A percentile compares a stretch with the other conserved stretches of the same genome.
Evolutionary conservation across 345 rosid species (phyloP).

Genomic region (Trapa incisa): DNA sequence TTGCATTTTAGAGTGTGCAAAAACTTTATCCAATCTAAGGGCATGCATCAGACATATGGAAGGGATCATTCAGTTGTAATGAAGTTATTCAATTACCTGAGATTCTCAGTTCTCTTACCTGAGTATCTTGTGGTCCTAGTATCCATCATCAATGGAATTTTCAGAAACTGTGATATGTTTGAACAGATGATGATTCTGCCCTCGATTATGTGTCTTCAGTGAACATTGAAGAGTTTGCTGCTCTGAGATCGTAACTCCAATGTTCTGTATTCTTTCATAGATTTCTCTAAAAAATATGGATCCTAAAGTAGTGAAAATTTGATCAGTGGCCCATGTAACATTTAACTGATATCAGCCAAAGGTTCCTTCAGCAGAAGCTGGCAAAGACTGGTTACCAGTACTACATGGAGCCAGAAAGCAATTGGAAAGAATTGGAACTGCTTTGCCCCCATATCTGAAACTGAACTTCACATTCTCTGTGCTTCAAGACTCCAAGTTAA

Average conservation of each 20-base stretch:
- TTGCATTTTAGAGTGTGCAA: not conserved
- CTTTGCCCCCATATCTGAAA: conserved; percentile 15
- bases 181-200: conserved; percentile 43
- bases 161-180: conserved; percentile 63
- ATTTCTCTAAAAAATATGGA: conserved; percentile 74
- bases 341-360: conserved; percentile 57
- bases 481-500: conserved; percentile 28
- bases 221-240: conserved; percentile 55
- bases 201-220: conserved; percentile 38
- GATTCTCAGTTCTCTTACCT: not conserved
- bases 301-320: conserved; percentile 69
- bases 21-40: too few relatives aligned
- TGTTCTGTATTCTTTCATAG: conserved; percentile 48
- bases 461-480: conserved; percentile 15
- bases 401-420: conserved; percentile 16
- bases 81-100: not conserved
- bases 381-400: conserved; percentile 17
- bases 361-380: conserved; percentile 47
- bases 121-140: not conserved
- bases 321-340: conserved; percentile 71
- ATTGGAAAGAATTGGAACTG: conserved; percentile 22
- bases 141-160: conserved; percentile 78
- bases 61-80: not conserved
- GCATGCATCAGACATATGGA: not conserved
- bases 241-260: conserved; percentile 36